phyloP scores from a whole-genome alignment of 257 asterid species.

The Linderniella brevidens region DNA sequence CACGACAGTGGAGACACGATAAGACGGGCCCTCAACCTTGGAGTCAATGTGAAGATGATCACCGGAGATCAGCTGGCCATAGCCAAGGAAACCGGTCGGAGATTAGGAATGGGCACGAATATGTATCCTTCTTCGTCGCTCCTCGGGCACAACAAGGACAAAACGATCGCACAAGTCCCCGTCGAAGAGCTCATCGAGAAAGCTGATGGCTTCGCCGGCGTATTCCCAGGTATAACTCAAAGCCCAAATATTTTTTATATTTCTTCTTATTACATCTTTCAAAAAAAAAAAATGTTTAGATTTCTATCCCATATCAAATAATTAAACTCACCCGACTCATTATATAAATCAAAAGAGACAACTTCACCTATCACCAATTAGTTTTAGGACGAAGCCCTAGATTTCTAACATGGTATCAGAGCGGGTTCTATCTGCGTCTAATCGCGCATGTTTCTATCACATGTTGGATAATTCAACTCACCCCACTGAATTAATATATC shows the following conservation, averaged over 20 bases:
- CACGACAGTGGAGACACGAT: conserved; percentile 78
- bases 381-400: too few relatives aligned
- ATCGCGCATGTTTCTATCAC: too few relatives aligned
- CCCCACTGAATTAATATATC: background rate
- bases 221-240: conserved; percentile 29
- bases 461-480: background rate
- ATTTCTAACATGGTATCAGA: too few relatives aligned
- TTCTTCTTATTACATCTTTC: background rate
- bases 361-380: too few relatives aligned
- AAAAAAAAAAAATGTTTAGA: too few relatives aligned
- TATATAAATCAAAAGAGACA: too few relatives aligned
- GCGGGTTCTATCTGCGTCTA: too few relatives aligned
- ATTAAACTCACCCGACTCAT: too few relatives aligned
- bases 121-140: conserved; percentile 54
- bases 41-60: conserved; percentile 79
- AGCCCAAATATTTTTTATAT: background rate
- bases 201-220: conserved; percentile 54
- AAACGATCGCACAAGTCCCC: conserved; percentile 20
- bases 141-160: conserved; percentile 47
- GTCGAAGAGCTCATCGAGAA: conserved; percentile 42
- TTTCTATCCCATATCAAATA: too few relatives aligned
- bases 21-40: conserved; percentile 49
- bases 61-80: conserved; percentile 62
- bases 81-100: conserved; percentile 41
- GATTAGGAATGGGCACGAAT: conserved; percentile 55